Base-by-base conservation (phyloP, 176 grass and related monocot genomes). In the Carex scoparia region DNA sequence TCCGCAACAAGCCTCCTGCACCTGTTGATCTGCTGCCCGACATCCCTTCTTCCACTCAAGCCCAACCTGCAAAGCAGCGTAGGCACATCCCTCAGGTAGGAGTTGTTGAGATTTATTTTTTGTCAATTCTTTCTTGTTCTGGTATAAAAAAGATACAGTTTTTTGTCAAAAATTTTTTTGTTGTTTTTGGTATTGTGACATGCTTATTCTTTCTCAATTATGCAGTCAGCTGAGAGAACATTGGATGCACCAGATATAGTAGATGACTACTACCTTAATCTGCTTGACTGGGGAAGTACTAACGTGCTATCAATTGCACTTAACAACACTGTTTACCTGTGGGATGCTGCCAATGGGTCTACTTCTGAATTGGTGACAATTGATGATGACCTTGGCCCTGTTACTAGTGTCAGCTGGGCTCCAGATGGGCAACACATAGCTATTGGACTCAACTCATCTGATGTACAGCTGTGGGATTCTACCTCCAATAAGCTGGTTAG, bases 231-330 rank as follows among this genome's bases (percentile, higher is more conserved):
- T 32, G 87, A 85, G 87, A 91, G 87, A 65, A 91, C 87, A 3
- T 42, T 94, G 18, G 84, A 89, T 87, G 89, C 89, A 19, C 87
- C 92, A 18, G 87, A 88, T 23, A 70, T 94, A 35, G 18, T 83
- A 15, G 92, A 94, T 77, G 85, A 94, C 79, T 94, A 85, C 85
- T 91, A 94, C 69, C 75, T 94, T 35, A 94, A 91, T 19, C 57
- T 94, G 27, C 58, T 94, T 1, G 89, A 94, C 57, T 91, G 89
- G 89, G 89, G 92, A 79, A 89, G 84, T 63, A 85, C 61, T 49
- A 91, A 94, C 67, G 77, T 91, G 2, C 51, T 93, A 56, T 88
- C 88, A 30, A 87, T 90, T 63, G 91, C 91, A 18, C 86, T 93
- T 48, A 81, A 51, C 32, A 86, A 87, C 66, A 91, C 89, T 55